phyloP scores from a whole-genome alignment of 345 rosid genomes.

The Aquilaria sinensis region DNA sequence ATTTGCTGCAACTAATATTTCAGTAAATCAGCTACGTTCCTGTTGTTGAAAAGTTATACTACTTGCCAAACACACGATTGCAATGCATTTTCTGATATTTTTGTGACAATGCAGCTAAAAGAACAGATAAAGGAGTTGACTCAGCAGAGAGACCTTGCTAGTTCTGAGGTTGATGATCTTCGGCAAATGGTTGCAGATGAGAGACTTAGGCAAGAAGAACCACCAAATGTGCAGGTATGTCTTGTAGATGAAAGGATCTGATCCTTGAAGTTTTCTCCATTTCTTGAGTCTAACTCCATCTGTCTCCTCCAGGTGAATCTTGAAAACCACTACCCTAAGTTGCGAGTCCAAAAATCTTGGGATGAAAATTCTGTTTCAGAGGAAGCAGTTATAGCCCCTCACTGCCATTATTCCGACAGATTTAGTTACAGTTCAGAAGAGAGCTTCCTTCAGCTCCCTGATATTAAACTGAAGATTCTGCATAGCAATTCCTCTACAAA shows the following conservation, averaged over 20 bases:
- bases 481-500: conserved; percentile 26
- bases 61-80: no score
- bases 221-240: conserved; percentile 30
- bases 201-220: conserved; percentile 26
- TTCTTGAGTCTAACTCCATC: conserved; percentile 7
- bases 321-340: conserved; percentile 55
- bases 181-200: conserved; percentile 30
- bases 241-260: neutral
- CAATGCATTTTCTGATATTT: neutral
- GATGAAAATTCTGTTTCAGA: conserved; percentile 35
- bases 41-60: no score
- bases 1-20: conserved; percentile 2
- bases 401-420: conserved; percentile 37
- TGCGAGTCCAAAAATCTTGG: conserved; percentile 62
- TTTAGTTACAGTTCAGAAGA: conserved; percentile 51
- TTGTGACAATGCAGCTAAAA: conserved; percentile 42
- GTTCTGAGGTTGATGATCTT: conserved; percentile 57
- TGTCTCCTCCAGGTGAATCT: conserved; percentile 35
- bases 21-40: neutral
- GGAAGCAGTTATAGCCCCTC: conserved; percentile 32
- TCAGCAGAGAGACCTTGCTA: conserved; percentile 45
- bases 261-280: neutral
- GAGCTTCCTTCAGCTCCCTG: conserved; percentile 44
- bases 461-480: conserved; percentile 36
- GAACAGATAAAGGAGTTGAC: conserved; percentile 51